A percentile compares a stretch with the other conserved stretches of the same genome.
These are phyloP conservation scores for Tricholoma furcatifolium DNA, from an alignment of 768 basidiomycete genomes.

Conservation along the genomic window DNA sequence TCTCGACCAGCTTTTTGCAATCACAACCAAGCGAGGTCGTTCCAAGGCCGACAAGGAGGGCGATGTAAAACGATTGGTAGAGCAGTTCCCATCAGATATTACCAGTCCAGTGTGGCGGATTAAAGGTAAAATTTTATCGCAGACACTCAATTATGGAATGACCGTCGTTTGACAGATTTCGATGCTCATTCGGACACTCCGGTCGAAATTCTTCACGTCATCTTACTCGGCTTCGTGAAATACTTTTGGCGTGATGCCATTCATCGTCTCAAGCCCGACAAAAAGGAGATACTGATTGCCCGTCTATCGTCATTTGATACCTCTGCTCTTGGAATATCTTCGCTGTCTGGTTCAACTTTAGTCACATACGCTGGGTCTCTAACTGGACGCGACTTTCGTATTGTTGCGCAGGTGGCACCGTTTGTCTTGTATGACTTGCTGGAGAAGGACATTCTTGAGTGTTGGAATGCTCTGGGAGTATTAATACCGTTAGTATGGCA, in stretches of 20 bases:
- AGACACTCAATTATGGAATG: too few species aligned
- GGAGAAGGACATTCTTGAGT: conserved; percentile 13
- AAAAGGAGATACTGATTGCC: conserved; percentile 24
- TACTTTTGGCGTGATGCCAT: conserved; percentile 45
- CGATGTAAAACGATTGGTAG: not conserved
- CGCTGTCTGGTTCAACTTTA: conserved; percentile 27
- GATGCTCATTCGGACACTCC: conserved; percentile 44
- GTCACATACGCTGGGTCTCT: conserved; percentile 34
- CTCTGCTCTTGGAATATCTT: conserved; percentile 29
- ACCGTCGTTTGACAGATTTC: too few species aligned
- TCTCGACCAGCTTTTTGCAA: not conserved
- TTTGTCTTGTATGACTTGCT: conserved; percentile 33
- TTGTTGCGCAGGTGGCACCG: conserved; percentile 29
- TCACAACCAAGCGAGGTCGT: not conserved
- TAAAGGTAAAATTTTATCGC: too few species aligned
- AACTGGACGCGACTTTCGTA: conserved; percentile 28
- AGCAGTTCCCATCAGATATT: conserved; percentile 17
- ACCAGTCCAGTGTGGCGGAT: conserved; percentile 34
- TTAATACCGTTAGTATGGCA: conserved; percentile 33
- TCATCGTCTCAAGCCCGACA: conserved; percentile 20
- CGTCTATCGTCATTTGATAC: conserved; percentile 28
- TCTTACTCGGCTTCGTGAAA: conserved; percentile 45
- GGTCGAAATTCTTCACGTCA: conserved; percentile 42
- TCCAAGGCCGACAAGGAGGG: not conserved
- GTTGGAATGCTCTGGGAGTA: conserved; percentile 27